Conservation (phyloP, 768 basidiomycete genomes). For the Tricholoma sp. region DNA sequence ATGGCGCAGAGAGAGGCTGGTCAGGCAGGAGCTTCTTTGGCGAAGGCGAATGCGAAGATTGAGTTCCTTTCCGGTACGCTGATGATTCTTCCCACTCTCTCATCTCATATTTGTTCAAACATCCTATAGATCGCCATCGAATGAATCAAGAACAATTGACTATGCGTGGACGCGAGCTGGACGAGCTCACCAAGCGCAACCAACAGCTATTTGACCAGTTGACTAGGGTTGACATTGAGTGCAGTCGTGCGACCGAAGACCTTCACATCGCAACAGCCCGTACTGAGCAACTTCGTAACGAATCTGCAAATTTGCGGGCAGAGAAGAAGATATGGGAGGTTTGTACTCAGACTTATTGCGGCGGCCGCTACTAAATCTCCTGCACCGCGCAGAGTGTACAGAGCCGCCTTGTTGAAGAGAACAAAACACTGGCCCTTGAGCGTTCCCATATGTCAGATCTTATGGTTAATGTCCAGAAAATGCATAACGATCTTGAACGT, state of each 20-base stretch:
- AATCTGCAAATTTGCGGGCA: slow-evolving; percentile 81
- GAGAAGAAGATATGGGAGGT: slow-evolving; percentile 96
- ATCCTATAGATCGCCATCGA: slow-evolving; percentile 54
- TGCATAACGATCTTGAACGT: slow-evolving; percentile 84
- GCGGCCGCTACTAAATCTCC: not conserved
- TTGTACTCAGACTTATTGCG: slow-evolving; percentile 10
- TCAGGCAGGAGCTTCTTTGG: slow-evolving; percentile 59
- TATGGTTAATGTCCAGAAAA: slow-evolving; percentile 85
- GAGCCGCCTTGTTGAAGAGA: slow-evolving; percentile 78
- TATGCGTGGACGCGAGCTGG: slow-evolving; percentile 59
- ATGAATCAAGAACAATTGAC: slow-evolving; percentile 66
- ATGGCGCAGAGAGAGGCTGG: slow-evolving; percentile 65
- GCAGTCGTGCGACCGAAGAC: slow-evolving; percentile 63
- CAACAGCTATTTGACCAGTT: slow-evolving; percentile 70
- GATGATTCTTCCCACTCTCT: slow-evolving; percentile 2
- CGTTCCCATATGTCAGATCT: slow-evolving; percentile 83
- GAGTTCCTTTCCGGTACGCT: slow-evolving; percentile 71
- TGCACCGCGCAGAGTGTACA: slow-evolving; percentile 60
- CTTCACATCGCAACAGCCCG: slow-evolving; percentile 52
- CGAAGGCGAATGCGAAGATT: slow-evolving; percentile 79
- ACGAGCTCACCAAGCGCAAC: slow-evolving; percentile 63
- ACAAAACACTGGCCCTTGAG: slow-evolving; percentile 73
- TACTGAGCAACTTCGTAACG: slow-evolving; percentile 77
- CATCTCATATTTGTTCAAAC: slow-evolving; percentile 4
- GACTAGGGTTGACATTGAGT: slow-evolving; percentile 71